Base-by-base conservation (phyloP, 2,329 filamentous ascomycete species). In the Aspergillus clavatus region DNA sequence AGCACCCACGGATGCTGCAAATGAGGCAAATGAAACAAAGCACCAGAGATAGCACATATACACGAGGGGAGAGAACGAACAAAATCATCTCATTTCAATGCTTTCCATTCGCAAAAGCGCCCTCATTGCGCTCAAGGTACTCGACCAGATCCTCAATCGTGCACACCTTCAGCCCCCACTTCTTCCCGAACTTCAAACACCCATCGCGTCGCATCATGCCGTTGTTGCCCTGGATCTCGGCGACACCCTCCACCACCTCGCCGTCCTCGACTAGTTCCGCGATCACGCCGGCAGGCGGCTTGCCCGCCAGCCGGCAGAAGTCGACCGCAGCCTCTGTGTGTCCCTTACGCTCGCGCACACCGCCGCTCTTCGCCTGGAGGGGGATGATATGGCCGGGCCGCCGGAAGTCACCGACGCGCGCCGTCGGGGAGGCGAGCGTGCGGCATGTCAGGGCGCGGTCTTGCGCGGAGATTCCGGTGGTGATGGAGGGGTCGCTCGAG, bases 271-370 rank as follows among this genome's bases (percentile, higher is more conserved):
- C 89, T 50, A 98, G 72, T 74, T 98, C 93, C 58, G 86, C 88
- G 62, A 97, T 97, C 19, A 88, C 90, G 28, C 81, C 89, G 1
- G 85, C 91, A 40, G 57, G 60, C 1, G 79, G 77, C 73, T 89
- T 91, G 1, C 89, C 89, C 1, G 90, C 84, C 47, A 98, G 71
- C 40, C 85, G 75, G 67, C 91, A 96, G 64, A 98, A 83, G 67
- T 98, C 93, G 4, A 94, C 80, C 7, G 86, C 89, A 1, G 93
- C 93, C 75, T 98, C 93, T 8, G 93, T 98, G 69, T 98, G 93
- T 3, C 93, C 93, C 40, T 76, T 76, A 12, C 93, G 73, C 62
- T 84, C 83, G 44, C 87, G 76, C 5, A 97, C 87, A 23, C 91
- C 91, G 12, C 93, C 93, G 21, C 81, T 75, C 12, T 81, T 75